A percentile compares a stretch with the other conserved stretches of the same genome.
phyloP scores from a whole-genome alignment of 1,139 yeast species.

The Taphrina sp. region DNA sequence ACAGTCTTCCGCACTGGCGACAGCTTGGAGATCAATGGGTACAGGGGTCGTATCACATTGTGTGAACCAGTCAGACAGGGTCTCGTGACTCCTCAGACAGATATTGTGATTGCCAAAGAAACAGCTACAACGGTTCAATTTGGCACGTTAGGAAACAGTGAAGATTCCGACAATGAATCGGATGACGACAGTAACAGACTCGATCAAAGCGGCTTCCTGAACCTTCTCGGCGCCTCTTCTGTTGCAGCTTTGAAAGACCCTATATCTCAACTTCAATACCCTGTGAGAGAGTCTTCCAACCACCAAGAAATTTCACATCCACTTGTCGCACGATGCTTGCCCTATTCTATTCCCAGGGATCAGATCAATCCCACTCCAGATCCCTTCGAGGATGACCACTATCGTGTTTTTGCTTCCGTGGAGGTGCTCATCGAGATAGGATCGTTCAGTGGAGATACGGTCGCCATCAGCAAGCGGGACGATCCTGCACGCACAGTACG shows the following conservation, averaged over 20 bases:
- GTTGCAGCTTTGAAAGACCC: background rate
- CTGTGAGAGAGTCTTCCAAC: background rate
- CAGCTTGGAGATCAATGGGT: conserved; percentile 19
- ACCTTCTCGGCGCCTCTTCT: background rate
- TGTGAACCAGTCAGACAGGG: conserved; percentile 34
- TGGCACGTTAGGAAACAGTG: background rate
- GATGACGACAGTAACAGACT: conserved; percentile 9
- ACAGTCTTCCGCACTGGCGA: conserved; percentile 26
- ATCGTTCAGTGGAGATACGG: conserved; percentile 16
- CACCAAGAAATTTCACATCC: background rate
- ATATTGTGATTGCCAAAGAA: conserved; percentile 24
- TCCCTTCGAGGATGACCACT: conserved; percentile 9
- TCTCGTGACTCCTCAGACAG: conserved; percentile 15
- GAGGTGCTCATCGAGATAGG: conserved; percentile 18
- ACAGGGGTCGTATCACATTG: conserved; percentile 34
- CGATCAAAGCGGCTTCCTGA: background rate
- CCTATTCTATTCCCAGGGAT: background rate
- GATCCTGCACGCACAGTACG: background rate
- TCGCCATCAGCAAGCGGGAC: background rate
- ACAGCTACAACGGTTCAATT: too few species aligned
- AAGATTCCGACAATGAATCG: conserved; percentile 1
- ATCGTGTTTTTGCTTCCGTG: conserved; percentile 13
- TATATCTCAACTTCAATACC: background rate
- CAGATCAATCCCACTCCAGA: background rate
- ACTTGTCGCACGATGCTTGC: background rate